Percentiles rank a stretch among this genome's conserved stretches.
These are phyloP conservation scores for Colletotrichum sublineola DNA, from an alignment of 2,329 filamentous ascomycete species.

Conservation along the genomic window DNA sequence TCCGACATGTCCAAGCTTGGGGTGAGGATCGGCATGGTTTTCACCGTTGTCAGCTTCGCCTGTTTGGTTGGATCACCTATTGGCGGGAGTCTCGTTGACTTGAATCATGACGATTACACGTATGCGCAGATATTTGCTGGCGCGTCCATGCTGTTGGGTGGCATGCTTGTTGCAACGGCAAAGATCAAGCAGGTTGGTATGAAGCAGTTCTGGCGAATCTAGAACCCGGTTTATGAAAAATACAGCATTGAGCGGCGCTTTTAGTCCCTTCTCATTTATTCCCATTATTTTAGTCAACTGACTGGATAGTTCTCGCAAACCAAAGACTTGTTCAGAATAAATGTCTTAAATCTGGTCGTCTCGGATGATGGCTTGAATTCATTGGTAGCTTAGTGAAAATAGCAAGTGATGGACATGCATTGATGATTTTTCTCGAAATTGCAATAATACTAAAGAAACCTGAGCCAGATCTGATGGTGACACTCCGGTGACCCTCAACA, in stretches of 20 bases:
- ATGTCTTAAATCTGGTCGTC: no score
- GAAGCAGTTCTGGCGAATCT: constrained; percentile 22
- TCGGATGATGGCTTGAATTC: neutral
- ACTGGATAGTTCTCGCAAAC: neutral
- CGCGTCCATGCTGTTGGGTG: constrained; percentile 28
- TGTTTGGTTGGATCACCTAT: constrained; percentile 56
- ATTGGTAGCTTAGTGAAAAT: neutral
- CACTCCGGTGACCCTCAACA: no score
- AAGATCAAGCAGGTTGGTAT: constrained; percentile 39
- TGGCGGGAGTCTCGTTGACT: constrained; percentile 59
- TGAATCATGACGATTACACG: constrained; percentile 7
- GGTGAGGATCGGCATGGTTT: constrained; percentile 58
- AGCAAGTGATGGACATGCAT: neutral
- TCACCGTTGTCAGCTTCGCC: constrained; percentile 54
- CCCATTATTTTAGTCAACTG: neutral
- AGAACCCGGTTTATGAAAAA: neutral
- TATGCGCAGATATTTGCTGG: constrained; percentile 37
- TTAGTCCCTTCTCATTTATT: neutral
- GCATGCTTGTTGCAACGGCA: constrained; percentile 29
- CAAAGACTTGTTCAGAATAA: no score
- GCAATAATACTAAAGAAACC: neutral
- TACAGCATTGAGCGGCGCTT: constrained; percentile 4
- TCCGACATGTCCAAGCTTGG: constrained; percentile 55
- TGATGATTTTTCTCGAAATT: neutral
- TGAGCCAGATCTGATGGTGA: neutral